Base-by-base conservation (phyloP, 129 eudicot genomes). In the sunflower (Helianthus annuus) region DNA sequence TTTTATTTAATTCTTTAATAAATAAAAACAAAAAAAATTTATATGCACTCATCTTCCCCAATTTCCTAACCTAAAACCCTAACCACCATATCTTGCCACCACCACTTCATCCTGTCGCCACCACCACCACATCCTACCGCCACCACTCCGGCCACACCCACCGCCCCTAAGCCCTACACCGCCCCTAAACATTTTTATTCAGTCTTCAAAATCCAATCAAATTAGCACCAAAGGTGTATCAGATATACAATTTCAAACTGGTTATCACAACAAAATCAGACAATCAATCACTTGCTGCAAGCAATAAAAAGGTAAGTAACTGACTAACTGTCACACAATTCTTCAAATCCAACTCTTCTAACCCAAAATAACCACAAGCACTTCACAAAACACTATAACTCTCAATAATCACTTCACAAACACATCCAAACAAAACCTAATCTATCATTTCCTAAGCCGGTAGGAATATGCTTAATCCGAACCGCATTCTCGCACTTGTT, bases 401-500 rank as follows among this genome's bases (percentile, higher is more conserved):
- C 34, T 13, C 69, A 15, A 42, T 17, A 19, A 64, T 64, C 69
- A 64, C 17, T 42, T 4, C 5, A 68, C 73, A 51, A 1, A 11
- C 4, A 49, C 27, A 27, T 29, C 34, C 46, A 29, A 68, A 68
- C 61, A 42, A 68, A 27, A 8, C n/a, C 9, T 39, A 17, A 42
- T 39, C 61, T 48, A 44, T 15, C 38, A n/a, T n/a, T n/a, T n/a
- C n/a, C n/a, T n/a, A n/a, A n/a, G 69, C 99, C 97, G 39, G 99
- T 94, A 49, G 99, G 92, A 13, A 88, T 75, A 72, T 94, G 99
- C 83, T 90, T 94, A 3, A 94, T 79, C 9, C 97, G 92, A 13
- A 94, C 99, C 14, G 97, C 96, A 59, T 88, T 62, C 68, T 94
- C 99, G 12, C 97, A 90, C 84, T 95, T 95, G 73, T 95, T 95